These are phyloP conservation scores for Penicillium canescens DNA, from an alignment of 495 filamentous ascomycete species.

Conservation along the genomic window DNA sequence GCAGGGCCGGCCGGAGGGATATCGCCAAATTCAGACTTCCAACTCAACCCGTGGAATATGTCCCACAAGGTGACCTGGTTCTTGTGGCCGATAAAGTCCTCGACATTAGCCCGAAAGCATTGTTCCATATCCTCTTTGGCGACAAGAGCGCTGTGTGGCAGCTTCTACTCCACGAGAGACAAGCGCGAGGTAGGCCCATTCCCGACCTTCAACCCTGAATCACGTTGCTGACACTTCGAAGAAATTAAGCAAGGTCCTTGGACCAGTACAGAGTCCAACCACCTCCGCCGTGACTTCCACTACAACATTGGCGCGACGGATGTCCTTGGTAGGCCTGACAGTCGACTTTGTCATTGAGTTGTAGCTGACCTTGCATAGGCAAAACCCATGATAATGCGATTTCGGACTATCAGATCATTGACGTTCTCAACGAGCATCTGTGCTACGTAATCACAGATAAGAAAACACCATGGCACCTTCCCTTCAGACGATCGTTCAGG, in stretches of 20 bases:
- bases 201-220: neutral
- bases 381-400: conserved; percentile 56
- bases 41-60: conserved; percentile 75
- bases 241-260: conserved; percentile 83
- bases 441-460: conserved; percentile 92
- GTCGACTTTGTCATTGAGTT: neutral
- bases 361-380: conserved; percentile 29
- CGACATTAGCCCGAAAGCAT: conserved; percentile 84
- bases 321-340: conserved; percentile 55
- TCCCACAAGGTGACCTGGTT: conserved; percentile 75
- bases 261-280: conserved; percentile 65
- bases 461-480: conserved; percentile 89
- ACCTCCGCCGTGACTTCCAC: conserved; percentile 73
- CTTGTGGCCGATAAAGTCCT: conserved; percentile 73
- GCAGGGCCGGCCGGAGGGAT: conserved; percentile 43
- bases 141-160: conserved; percentile 95
- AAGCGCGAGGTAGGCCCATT: conserved; percentile 59
- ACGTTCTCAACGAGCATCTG: conserved; percentile 89
- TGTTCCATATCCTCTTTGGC: conserved; percentile 95
- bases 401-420: conserved; percentile 84
- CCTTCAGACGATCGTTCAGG: conserved; percentile 74
- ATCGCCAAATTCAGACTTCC: conserved; percentile 82
- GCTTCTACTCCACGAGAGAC: conserved; percentile 81
- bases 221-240: conserved; percentile 27
- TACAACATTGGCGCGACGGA: conserved; percentile 73